Conservation (phyloP, 2,329 filamentous ascomycete genomes). For the Sclerotinia sclerotiorum region DNA sequence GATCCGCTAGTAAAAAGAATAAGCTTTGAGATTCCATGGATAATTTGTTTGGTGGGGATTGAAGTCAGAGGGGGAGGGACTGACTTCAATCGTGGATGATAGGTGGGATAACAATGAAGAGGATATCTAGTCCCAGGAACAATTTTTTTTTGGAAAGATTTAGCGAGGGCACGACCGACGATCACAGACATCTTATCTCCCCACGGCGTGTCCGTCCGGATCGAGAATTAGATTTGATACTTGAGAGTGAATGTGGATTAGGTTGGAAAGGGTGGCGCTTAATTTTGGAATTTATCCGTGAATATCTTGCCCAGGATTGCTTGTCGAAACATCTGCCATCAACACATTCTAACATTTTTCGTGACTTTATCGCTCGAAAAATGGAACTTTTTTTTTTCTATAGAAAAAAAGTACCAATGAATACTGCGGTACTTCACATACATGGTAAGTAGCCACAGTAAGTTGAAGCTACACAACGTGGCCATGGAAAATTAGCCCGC, state of each 20-base stretch:
- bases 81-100: background rate
- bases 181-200: background rate
- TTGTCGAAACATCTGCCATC: background rate
- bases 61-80: background rate
- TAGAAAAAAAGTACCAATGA: background rate
- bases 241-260: background rate
- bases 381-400: too few relatives aligned
- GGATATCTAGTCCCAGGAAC: background rate
- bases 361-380: background rate
- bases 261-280: background rate
- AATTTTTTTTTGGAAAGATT: background rate
- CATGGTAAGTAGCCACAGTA: background rate
- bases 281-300: background rate
- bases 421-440: background rate
- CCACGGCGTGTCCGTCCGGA: background rate
- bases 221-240: background rate
- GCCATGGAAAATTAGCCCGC: background rate
- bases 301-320: slow-evolving; percentile 3
- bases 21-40: background rate
- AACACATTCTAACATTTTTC: background rate
- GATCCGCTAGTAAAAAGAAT: too few relatives aligned
- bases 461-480: background rate
- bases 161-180: background rate
- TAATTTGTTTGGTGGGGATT: too few relatives aligned
- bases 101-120: background rate